Base-by-base conservation (phyloP, 768 basidiomycete species). In the Trametes cubensis region DNA sequence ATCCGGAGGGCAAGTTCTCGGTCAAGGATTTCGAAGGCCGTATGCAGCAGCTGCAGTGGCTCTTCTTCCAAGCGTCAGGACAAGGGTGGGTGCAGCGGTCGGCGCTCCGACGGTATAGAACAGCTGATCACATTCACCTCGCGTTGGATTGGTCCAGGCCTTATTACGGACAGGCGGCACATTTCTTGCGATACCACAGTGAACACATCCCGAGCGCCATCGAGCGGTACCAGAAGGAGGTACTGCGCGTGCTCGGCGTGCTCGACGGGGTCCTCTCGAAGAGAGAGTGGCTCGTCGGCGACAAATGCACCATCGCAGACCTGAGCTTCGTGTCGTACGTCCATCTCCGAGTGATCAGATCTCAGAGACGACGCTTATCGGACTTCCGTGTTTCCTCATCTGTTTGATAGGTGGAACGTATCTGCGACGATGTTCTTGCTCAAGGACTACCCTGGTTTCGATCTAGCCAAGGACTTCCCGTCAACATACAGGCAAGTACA, bases 31-130 rank as follows among this genome's bases (percentile, higher is more conserved):
- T 18, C 18, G 48, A 62, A 21, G 63, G 55, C 2, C 38, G 45
- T 26, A 41, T 20, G 11, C 17, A 39, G 26, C 59, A 48, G n/a
- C 60, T 76, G 25, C 75, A 74, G 63, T 79, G 77, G 79, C 75
- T 80, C 45, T 77, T 78, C 69, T 80, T 78, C 64, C 65, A 68
- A 34, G 58, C 65, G 38, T 66, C 62, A 0, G 67, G 67, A 1
- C 67, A 68, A 40, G 67, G 67, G 65, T 66, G 40, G 14, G 65
- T 58, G 2, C 17, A 28, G 39, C 0, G 8, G 28, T 1, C 46
- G 48, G n/a, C 14, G 21, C 2, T 26, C 47, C 48, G 42, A 38
- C 28, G 3, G 2, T 2, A 4, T 7, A 7, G 18, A 17, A 11
- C 6, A 1, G 34, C 34, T 34, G 34, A 34, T 10, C 6, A 6